These are phyloP conservation scores for Graphilbum sp. DNA, from an alignment of 2,329 filamentous ascomycete species.

Conservation along the genomic window DNA sequence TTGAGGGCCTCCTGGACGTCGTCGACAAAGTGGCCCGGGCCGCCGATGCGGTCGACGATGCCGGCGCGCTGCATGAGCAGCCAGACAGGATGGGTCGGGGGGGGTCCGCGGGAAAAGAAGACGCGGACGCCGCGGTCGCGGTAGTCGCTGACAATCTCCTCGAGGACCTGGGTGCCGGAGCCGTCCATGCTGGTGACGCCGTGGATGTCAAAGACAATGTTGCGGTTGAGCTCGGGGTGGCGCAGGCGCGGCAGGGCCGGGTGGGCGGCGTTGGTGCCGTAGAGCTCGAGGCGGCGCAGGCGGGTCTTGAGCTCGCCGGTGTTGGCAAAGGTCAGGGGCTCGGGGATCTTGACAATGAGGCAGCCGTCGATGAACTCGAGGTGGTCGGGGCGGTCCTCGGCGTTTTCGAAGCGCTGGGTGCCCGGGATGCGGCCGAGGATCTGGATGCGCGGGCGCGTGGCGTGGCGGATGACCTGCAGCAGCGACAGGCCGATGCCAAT, in stretches of 20 bases:
- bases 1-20: constrained; percentile 74
- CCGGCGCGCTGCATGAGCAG: constrained; percentile 60
- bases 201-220: constrained; percentile 93
- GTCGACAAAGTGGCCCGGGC: constrained; percentile 59
- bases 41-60: constrained; percentile 72
- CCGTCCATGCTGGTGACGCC: constrained; percentile 93
- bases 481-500: constrained; percentile 85
- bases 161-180: constrained; percentile 78
- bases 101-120: constrained; percentile 50
- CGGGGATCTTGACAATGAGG: constrained; percentile 92
- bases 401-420: constrained; percentile 73
- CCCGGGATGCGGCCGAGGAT: constrained; percentile 82
- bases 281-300: constrained; percentile 68
- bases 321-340: constrained; percentile 92
- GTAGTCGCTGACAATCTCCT: constrained; percentile 75
- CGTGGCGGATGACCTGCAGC: constrained; percentile 76
- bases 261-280: constrained; percentile 73
- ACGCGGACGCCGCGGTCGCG: constrained; percentile 59
- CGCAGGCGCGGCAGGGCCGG: constrained; percentile 73
- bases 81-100: constrained; percentile 42
- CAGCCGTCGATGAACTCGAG: constrained; percentile 86
- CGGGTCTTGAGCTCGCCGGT: constrained; percentile 81
- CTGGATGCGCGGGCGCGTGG: constrained; percentile 84
- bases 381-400: constrained; percentile 52
- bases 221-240: constrained; percentile 65